Percentiles rank a stretch among this genome's conserved stretches.
Conservation (phyloP, 202 grass and related monocot genomes). For the Panicum hallii region DNA sequence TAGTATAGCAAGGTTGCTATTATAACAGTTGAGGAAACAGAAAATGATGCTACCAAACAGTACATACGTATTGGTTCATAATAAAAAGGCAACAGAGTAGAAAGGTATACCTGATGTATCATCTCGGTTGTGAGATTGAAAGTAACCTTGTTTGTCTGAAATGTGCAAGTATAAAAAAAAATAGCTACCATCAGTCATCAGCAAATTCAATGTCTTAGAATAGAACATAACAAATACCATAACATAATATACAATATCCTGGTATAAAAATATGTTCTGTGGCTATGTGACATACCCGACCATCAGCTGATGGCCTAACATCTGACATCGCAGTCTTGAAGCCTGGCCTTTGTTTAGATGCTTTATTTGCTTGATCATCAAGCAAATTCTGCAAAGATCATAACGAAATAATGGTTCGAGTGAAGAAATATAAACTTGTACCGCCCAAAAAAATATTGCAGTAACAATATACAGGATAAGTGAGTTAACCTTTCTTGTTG, state of each 20-base stretch:
- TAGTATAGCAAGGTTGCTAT: neutral
- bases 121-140: constrained; percentile 93
- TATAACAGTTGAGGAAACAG: neutral
- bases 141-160: constrained; percentile 96
- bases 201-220: constrained; percentile 23
- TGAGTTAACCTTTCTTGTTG: constrained; percentile 83
- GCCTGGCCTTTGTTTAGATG: constrained; percentile 77
- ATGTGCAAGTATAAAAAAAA: constrained; percentile 41
- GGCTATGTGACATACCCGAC: constrained; percentile 65
- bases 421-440: constrained; percentile 26
- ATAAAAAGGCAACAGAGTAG: constrained; percentile 26
- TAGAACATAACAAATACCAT: constrained; percentile 42
- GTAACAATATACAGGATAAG: constrained; percentile 21
- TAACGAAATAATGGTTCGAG: constrained; percentile 35
- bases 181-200: neutral
- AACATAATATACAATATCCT: constrained; percentile 36
- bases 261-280: neutral
- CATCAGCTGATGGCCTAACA: constrained; percentile 90
- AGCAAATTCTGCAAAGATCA: constrained; percentile 78
- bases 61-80: constrained; percentile 19
- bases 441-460: constrained; percentile 28
- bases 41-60: constrained; percentile 21
- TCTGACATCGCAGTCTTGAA: constrained; percentile 92
- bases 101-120: constrained; percentile 79
- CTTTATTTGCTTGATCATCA: constrained; percentile 66